Base-by-base conservation (phyloP, 106 monocot genomes). In the Allium fistulosum region DNA sequence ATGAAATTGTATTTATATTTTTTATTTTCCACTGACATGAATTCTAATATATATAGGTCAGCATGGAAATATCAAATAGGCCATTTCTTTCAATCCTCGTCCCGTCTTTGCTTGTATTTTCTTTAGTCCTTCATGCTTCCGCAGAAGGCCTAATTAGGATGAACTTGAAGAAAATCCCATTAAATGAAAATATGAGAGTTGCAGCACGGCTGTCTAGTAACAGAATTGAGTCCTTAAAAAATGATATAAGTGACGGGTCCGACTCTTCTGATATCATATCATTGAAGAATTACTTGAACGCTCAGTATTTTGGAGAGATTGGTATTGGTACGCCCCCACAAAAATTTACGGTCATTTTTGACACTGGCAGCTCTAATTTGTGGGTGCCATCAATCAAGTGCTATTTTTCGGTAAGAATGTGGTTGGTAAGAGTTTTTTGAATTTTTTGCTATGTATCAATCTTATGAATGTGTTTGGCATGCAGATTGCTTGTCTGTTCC, bases 381-480 rank as follows among this genome's bases (percentile, higher is more conserved):
- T 96, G 95, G 95, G 81, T 96, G 7, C 95, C 95, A 0, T 96
- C 91, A 11, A 50, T 83, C 13, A 88, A 86, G 77, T 96, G 95
- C 72, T 75, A 82, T 46, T 86, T 86, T 62, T 96, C 95, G 61
- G 91, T 91, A 46, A 80, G 84, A 12, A 12, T 15, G 53, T 12
- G 53, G 53, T 55, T 55, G 53, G 13, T 55, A 12, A 55, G 7
- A 55, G 11, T 12, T 55, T 55, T 12, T 55, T 55, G 53, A 55
- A 59, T 8, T 17, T 59, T 59, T 9, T 59, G 18, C 9, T 22
- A 17, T 59, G n/a, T 17, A 59, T 15, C n/a, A 18, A 6, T 59
- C 22, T 59, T 9, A 17, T 9, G 59, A 2, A 37, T 37, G 37
- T 4, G 5, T 37, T 37, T 59, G 14, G 59, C 18, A 17, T 72